These are phyloP conservation scores for Hymenoscyphus infarciens DNA, from an alignment of 2,329 filamentous ascomycete species.

Conservation along the genomic window DNA sequence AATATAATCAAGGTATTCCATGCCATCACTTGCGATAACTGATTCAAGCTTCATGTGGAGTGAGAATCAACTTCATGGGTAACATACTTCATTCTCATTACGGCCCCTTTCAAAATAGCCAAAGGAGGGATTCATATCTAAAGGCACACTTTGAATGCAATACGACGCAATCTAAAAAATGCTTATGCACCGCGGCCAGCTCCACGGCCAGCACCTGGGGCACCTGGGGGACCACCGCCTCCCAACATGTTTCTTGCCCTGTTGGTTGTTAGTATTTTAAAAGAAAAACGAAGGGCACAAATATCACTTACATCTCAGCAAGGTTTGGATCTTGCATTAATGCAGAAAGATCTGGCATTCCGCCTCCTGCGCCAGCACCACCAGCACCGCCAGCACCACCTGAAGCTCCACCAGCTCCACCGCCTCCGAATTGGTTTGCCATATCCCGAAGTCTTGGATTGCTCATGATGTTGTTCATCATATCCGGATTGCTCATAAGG, in stretches of 20 bases:
- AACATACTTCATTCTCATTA: slow-evolving; percentile 2
- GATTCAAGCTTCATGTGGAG: not conserved
- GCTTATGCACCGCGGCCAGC: slow-evolving; percentile 7
- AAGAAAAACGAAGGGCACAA: not conserved
- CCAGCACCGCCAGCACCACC: slow-evolving; percentile 32
- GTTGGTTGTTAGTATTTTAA: not conserved
- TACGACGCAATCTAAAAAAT: not conserved
- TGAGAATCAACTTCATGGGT: not conserved
- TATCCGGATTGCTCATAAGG: slow-evolving; percentile 92
- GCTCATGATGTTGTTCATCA: slow-evolving; percentile 89
- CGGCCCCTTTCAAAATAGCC: not conserved
- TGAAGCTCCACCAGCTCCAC: slow-evolving; percentile 38
- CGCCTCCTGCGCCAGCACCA: slow-evolving; percentile 53
- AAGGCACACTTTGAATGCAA: slow-evolving; percentile 2
- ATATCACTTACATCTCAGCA: slow-evolving; percentile 61
- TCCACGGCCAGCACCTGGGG: slow-evolving; percentile 8
- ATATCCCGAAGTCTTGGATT: slow-evolving; percentile 87
- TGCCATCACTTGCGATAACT: not conserved
- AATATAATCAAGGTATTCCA: not conserved
- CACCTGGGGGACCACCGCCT: not conserved
- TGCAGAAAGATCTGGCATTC: slow-evolving; percentile 81
- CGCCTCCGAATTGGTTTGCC: slow-evolving; percentile 72
- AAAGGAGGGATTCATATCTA: slow-evolving; percentile 4
- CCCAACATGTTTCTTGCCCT: slow-evolving; percentile 14
- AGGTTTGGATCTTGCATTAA: slow-evolving; percentile 92